These are phyloP conservation scores for Aspergillus nanangensis DNA, from an alignment of 495 filamentous ascomycete species.

Conservation along the genomic window DNA sequence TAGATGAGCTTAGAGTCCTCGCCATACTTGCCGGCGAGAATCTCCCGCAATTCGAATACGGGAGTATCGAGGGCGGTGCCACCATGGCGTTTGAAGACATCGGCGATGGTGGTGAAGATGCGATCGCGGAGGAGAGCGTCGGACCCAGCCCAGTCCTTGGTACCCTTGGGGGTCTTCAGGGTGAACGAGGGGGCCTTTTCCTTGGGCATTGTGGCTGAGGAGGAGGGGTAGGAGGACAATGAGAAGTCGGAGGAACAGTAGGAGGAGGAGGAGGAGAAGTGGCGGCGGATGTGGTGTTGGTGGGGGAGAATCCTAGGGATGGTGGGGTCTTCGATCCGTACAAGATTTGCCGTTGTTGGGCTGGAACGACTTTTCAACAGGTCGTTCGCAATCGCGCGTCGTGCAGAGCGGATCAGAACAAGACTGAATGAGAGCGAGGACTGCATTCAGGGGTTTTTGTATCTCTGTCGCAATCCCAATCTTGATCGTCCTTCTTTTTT, in stretches of 20 bases:
- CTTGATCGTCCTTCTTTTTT: too few species aligned
- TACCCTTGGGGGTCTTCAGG: constrained; percentile 42
- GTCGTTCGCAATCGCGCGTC: constrained; percentile 22
- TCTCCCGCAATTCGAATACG: constrained; percentile 73
- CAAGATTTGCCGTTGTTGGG: constrained; percentile 14
- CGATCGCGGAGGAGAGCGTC: constrained; percentile 58
- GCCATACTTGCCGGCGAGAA: constrained; percentile 85
- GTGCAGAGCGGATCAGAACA: too few species aligned
- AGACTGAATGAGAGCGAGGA: too few species aligned
- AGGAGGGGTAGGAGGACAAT: constrained; percentile 10
- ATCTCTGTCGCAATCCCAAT: too few species aligned
- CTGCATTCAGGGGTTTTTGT: too few species aligned
- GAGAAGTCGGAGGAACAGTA: constrained; percentile 23
- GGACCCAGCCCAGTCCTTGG: constrained; percentile 33
- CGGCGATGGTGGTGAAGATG: constrained; percentile 74
- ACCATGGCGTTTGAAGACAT: constrained; percentile 87
- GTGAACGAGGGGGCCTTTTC: constrained; percentile 32
- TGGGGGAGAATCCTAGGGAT: constrained; percentile 26
- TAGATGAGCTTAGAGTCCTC: constrained; percentile 91
- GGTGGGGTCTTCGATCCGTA: constrained; percentile 26
- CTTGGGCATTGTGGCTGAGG: constrained; percentile 29
- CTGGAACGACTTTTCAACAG: constrained; percentile 14
- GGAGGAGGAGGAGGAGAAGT: constrained; percentile 24
- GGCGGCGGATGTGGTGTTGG: constrained; percentile 34
- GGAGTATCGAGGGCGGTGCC: constrained; percentile 83